phyloP scores from a whole-genome alignment of 2,329 filamentous ascomycete species.

The Graphilbum sp. region DNA sequence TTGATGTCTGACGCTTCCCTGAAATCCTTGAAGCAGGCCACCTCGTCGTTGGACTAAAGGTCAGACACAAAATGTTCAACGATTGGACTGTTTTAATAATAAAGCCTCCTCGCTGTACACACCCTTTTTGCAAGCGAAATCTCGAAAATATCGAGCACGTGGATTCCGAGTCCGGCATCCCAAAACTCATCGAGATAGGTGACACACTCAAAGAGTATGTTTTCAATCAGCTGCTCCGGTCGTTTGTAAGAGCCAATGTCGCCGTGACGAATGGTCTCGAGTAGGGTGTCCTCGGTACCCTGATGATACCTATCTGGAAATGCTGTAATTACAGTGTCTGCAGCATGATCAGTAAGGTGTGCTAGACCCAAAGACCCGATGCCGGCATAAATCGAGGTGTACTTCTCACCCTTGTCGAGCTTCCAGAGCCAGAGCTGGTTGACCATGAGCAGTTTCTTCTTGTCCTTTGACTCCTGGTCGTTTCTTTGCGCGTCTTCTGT shows the following conservation, averaged over 20 bases:
- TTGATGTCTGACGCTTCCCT: too few species aligned
- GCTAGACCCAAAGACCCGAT: too few species aligned
- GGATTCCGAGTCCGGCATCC: neutral
- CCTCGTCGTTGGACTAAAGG: neutral
- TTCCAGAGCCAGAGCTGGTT: constrained; percentile 3
- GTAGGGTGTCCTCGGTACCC: neutral
- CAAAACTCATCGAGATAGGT: neutral
- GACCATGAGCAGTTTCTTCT: neutral
- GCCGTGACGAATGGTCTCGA: constrained; percentile 1
- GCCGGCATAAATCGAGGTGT: too few species aligned
- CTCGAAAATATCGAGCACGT: constrained; percentile 1
- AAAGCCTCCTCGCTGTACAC: too few species aligned
- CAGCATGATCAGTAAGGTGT: too few species aligned
- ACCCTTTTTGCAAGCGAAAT: neutral
- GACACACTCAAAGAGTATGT: constrained; percentile 1
- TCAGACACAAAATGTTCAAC: too few species aligned
- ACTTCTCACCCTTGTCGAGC: constrained; percentile 1
- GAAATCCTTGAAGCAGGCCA: neutral
- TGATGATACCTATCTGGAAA: neutral
- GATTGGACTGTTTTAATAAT: too few species aligned
- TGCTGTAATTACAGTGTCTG: constrained; percentile 1
- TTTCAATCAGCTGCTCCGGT: neutral
- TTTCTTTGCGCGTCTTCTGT: too few species aligned
- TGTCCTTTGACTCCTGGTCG: too few species aligned
- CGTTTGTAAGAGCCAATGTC: neutral